Evolutionary conservation across 495 filamentous ascomycete species (phyloP).

Genomic region (Tuber borchii): DNA sequence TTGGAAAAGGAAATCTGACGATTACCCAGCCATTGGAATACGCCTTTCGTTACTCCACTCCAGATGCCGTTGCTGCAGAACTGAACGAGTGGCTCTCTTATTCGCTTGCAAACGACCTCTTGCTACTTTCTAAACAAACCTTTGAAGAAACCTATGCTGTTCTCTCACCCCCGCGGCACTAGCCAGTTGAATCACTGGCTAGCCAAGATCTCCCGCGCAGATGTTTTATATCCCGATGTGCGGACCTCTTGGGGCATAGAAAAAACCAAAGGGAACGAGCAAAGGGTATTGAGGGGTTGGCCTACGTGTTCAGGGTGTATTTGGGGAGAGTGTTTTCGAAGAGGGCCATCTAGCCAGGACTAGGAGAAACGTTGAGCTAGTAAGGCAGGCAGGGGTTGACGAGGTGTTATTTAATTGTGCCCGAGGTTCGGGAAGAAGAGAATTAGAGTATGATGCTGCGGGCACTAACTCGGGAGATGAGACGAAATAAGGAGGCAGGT

Average conservation of each 20-base stretch:
- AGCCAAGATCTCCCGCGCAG: slow-evolving; percentile 41
- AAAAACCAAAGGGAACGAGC: slow-evolving; percentile 52
- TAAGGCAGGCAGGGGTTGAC: slow-evolving; percentile 5
- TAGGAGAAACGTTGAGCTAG: too few species aligned
- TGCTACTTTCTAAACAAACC: too few species aligned
- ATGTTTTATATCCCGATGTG: slow-evolving; percentile 46
- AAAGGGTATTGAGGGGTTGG: slow-evolving; percentile 64
- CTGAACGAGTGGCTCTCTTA: too few species aligned
- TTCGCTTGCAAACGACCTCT: too few species aligned
- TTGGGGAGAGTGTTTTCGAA: slow-evolving; percentile 1
- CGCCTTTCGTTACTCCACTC: too few species aligned
- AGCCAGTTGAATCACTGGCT: neutral
- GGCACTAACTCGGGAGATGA: slow-evolving; percentile 21
- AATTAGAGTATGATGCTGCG: slow-evolving; percentile 21
- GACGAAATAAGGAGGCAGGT: slow-evolving; percentile 37
- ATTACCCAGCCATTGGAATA: too few species aligned
- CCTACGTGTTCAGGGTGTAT: slow-evolving; percentile 67
- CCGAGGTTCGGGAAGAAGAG: slow-evolving; percentile 42
- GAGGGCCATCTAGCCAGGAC: too few species aligned
- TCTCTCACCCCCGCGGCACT: slow-evolving; percentile 31
- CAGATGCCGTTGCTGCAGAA: too few species aligned
- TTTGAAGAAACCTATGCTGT: slow-evolving; percentile 49
- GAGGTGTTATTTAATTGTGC: slow-evolving; percentile 56
- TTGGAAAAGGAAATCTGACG: too few species aligned
- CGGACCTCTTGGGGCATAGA: slow-evolving; percentile 46